Conservation (phyloP, 2,329 filamentous ascomycete species). For the Plectosphaerella cucumerina region DNA sequence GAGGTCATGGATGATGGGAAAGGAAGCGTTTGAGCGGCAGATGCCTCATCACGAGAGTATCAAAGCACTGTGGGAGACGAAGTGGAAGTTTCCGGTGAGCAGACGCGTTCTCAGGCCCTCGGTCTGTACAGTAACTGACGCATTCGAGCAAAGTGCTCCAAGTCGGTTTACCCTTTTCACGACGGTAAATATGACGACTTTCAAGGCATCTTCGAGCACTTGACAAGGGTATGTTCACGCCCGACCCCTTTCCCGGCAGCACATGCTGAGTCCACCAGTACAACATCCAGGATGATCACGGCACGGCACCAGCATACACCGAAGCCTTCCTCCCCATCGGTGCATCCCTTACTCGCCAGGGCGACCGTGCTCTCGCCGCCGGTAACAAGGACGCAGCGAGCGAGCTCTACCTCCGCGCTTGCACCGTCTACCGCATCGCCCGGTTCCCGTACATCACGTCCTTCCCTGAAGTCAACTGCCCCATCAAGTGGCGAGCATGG, state of each 20-base stretch:
- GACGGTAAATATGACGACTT: constrained; percentile 67
- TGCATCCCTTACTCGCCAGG: constrained; percentile 48
- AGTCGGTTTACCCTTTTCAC: constrained; percentile 71
- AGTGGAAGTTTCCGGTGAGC: constrained; percentile 65
- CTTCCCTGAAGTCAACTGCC: constrained; percentile 31
- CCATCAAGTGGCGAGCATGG: constrained; percentile 59
- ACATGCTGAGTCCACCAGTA: constrained; percentile 25
- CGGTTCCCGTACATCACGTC: constrained; percentile 59
- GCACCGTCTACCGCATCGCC: constrained; percentile 68
- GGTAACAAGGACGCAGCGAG: constrained; percentile 51
- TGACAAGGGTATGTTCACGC: constrained; percentile 46
- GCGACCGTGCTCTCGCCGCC: constrained; percentile 41
- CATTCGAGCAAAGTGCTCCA: constrained; percentile 38
- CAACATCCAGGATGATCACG: constrained; percentile 53
- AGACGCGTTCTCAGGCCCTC: background rate
- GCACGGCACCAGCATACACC: constrained; percentile 62
- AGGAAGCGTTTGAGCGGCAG: constrained; percentile 32
- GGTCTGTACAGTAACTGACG: background rate
- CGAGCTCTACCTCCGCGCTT: constrained; percentile 64
- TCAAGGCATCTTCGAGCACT: constrained; percentile 59
- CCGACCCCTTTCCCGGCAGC: no score
- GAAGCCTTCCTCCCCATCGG: constrained; percentile 58
- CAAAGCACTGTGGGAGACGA: constrained; percentile 66
- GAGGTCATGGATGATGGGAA: constrained; percentile 38
- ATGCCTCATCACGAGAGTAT: constrained; percentile 58